These are phyloP conservation scores for Ophiorrhiza pumila DNA, from an alignment of 257 asterid species.

Conservation along the genomic window DNA sequence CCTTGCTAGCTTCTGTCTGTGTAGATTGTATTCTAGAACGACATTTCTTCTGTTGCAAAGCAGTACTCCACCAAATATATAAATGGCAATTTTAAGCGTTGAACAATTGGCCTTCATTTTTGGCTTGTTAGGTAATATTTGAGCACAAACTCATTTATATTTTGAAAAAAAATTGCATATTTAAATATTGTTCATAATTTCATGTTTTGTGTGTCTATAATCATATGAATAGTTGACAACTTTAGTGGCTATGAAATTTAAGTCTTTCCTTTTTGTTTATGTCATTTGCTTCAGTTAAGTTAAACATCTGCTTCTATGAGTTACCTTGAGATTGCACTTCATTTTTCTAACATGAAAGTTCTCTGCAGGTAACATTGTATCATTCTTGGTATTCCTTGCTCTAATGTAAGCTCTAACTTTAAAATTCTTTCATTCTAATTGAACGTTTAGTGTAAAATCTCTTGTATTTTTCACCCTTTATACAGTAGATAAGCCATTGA, in stretches of 20 bases:
- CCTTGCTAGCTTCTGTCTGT: conserved; percentile 9
- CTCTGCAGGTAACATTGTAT: conserved; percentile 49
- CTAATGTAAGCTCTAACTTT: conserved; percentile 46
- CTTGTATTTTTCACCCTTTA: too few species aligned
- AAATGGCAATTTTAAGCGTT: conserved; percentile 35
- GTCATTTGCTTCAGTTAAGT: too few species aligned
- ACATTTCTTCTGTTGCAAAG: too few species aligned
- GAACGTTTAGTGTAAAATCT: too few species aligned
- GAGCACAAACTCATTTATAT: neutral
- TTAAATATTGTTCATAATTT: neutral
- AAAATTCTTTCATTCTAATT: neutral
- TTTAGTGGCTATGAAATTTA: too few species aligned
- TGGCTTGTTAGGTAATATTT: conserved; percentile 68
- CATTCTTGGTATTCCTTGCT: conserved; percentile 62
- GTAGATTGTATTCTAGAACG: neutral
- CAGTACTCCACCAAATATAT: conserved; percentile 4
- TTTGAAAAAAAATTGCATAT: too few species aligned
- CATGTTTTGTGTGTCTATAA: too few species aligned
- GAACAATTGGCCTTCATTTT: conserved; percentile 47
- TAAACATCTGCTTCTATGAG: too few species aligned
- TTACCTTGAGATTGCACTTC: neutral
- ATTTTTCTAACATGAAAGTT: neutral
- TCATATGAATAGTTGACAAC: too few species aligned
- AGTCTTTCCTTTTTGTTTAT: too few species aligned
- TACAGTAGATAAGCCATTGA: neutral